Evolutionary conservation across 2,329 filamentous ascomycete genomes (phyloP).

Genomic region (Pleochaeta shiraiana): DNA sequence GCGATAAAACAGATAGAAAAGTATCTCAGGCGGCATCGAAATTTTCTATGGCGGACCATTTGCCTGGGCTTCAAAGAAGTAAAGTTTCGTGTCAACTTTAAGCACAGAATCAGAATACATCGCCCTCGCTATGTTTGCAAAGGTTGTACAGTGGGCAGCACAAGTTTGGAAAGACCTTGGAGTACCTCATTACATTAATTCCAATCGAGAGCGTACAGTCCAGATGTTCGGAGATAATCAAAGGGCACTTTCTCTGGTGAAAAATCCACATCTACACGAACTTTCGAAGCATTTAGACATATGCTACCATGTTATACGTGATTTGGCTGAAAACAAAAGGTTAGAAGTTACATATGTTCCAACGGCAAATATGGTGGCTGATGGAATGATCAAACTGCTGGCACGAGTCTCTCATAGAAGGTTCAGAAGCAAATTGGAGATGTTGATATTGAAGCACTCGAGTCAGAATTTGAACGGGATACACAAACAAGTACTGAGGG

Average conservation of each 20-base stretch:
- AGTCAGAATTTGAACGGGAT: background rate
- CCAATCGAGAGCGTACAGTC: background rate
- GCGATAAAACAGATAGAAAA: background rate
- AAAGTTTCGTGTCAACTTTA: background rate
- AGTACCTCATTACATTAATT: background rate
- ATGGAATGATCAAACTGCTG: background rate
- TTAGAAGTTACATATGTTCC: background rate
- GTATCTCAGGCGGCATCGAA: background rate
- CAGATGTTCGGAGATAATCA: background rate
- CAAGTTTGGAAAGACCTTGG: background rate
- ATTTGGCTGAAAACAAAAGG: background rate
- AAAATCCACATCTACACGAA: no score
- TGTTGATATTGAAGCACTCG: background rate
- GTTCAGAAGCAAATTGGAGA: background rate
- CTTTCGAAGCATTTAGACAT: background rate
- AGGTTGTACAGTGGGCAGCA: background rate
- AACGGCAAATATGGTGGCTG: background rate
- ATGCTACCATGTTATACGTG: background rate
- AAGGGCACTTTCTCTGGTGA: background rate
- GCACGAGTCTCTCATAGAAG: background rate
- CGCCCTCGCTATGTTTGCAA: background rate
- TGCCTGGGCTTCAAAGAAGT: background rate
- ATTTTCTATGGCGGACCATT: background rate
- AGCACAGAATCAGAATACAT: background rate
- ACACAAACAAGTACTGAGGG: background rate